Evolutionary conservation across 2,329 filamentous ascomycete genomes (phyloP), one percentile per base, ranked within the genome.

Genomic region (Hymenoscyphus repandus): DNA sequence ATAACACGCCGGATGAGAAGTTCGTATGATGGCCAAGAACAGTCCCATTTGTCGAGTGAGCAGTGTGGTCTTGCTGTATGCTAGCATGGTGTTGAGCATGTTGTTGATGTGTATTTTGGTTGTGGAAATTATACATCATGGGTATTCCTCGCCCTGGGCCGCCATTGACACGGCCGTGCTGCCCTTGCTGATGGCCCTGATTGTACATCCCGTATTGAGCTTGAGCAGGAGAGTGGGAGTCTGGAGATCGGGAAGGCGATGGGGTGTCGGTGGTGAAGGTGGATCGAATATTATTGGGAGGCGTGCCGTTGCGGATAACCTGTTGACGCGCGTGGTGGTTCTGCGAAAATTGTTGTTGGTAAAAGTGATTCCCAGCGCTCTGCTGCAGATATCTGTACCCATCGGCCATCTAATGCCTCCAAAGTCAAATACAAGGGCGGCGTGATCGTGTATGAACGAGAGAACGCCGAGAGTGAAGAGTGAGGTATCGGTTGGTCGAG

Each of bases 121-220:
- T 77, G 56, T 84, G 81, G 61, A 80, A 88, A 65, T 80, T 83
- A 71, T 88, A 88, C 64, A 85, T 77, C 73, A 90, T 75, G 57
- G 78, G 80, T 70, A 79, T 74, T 52, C 74, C 75, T 59, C 79
- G 77, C 57, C 81, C 79, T 56, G 79, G 78, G 56, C 82, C 82
- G 62, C 85, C 86, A 71, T 90, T 90, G 70, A 90, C 79, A 71
- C 88, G 83, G 71, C 79, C 80, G 73, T 84, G 84, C 68, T 89
- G 86, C 68, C 82, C 82, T 72, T 85, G 83, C 67, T 87, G 83
- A 51, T 74, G 72, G 66, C 76, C 77, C 69, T 88, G 83, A 65
- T 81, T 82, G 75, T 85, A 90, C 86, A 90, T 90, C 68, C 77
- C 61, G 66, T 66, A 68, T 38, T 61, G 49, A 40, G 53, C 59